Conservation (phyloP, 108 stramenopile species). For the Chaetoceros tenuissimus region DNA sequence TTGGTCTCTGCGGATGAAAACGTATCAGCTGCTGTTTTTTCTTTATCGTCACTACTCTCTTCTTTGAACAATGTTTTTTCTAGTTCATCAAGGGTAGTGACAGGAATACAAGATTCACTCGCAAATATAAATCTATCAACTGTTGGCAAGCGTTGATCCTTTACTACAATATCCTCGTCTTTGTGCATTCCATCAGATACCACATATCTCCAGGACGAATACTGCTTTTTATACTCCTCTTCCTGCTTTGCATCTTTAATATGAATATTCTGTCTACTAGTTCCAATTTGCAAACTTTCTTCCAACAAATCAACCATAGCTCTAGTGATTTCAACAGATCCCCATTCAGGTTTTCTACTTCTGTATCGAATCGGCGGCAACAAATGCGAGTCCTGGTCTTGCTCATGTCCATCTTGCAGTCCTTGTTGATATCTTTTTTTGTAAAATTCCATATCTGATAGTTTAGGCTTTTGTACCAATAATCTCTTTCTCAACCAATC, state of each 20-base stretch:
- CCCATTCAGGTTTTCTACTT: conserved; percentile 73
- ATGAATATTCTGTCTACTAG: conserved; percentile 3
- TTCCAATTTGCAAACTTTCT: conserved; percentile 53
- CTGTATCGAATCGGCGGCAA: conserved; percentile 37
- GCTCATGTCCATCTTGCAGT: not conserved
- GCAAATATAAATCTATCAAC: conserved; percentile 78
- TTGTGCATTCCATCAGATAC: conserved; percentile 5
- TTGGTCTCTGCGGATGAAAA: not conserved
- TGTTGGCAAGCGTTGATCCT: conserved; percentile 29
- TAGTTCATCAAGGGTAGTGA: conserved; percentile 51
- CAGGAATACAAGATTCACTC: conserved; percentile 81
- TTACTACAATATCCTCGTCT: not conserved
- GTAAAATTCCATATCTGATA: conserved; percentile 28
- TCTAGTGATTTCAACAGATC: conserved; percentile 83
- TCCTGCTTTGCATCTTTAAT: conserved; percentile 22
- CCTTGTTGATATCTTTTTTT: not conserved
- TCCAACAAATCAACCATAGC: conserved; percentile 84
- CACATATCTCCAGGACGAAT: conserved; percentile 17
- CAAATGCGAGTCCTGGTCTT: not conserved
- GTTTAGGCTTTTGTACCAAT: conserved; percentile 35
- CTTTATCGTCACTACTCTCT: not conserved
- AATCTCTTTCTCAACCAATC: conserved; percentile 60
- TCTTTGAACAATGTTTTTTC: conserved; percentile 31
- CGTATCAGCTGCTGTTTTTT: not conserved
- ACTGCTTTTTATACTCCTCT: not conserved